These are phyloP conservation scores for Phanerodontia chrysosporium DNA, from an alignment of 768 basidiomycete species.

Conservation along the genomic window DNA sequence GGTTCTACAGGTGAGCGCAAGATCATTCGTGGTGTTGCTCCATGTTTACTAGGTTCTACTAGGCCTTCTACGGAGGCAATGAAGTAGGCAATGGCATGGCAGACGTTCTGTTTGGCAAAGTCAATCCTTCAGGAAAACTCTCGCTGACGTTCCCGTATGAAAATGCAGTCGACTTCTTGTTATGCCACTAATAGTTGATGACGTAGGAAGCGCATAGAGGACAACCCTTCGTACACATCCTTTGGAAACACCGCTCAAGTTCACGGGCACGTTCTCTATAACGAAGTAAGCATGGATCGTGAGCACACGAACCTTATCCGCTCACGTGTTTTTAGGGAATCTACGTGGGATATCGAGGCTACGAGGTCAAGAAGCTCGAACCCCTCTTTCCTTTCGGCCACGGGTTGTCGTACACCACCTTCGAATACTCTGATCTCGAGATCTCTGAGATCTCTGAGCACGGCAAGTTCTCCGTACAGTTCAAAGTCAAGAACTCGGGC, in stretches of 20 bases:
- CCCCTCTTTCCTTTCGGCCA: slow-evolving; percentile 54
- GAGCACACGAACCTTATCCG: slow-evolving; percentile 23
- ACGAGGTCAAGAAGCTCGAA: slow-evolving; percentile 38
- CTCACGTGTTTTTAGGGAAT: slow-evolving; percentile 31
- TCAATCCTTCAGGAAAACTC: slow-evolving; percentile 56
- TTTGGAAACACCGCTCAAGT: slow-evolving; percentile 39
- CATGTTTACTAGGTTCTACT: slow-evolving; percentile 29
- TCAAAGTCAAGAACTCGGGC: slow-evolving; percentile 44
- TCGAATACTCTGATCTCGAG: slow-evolving; percentile 43
- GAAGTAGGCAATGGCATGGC: slow-evolving; percentile 54
- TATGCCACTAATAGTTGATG: neutral
- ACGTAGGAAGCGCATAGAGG: slow-evolving; percentile 43
- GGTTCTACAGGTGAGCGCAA: slow-evolving; percentile 44
- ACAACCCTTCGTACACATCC: slow-evolving; percentile 45
- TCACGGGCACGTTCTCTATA: slow-evolving; percentile 41
- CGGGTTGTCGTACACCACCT: slow-evolving; percentile 59
- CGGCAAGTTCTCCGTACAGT: slow-evolving; percentile 35
- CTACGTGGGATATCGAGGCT: slow-evolving; percentile 51
- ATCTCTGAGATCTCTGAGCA: slow-evolving; percentile 30
- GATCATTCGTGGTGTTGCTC: slow-evolving; percentile 20
- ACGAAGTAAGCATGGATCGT: slow-evolving; percentile 37
- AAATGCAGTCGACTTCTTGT: slow-evolving; percentile 12
- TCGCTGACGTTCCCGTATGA: slow-evolving; percentile 51
- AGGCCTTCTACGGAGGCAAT: slow-evolving; percentile 54
- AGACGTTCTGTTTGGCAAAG: slow-evolving; percentile 56